phyloP scores from a whole-genome alignment of 768 basidiomycete genomes.

The Mycena amicta region DNA sequence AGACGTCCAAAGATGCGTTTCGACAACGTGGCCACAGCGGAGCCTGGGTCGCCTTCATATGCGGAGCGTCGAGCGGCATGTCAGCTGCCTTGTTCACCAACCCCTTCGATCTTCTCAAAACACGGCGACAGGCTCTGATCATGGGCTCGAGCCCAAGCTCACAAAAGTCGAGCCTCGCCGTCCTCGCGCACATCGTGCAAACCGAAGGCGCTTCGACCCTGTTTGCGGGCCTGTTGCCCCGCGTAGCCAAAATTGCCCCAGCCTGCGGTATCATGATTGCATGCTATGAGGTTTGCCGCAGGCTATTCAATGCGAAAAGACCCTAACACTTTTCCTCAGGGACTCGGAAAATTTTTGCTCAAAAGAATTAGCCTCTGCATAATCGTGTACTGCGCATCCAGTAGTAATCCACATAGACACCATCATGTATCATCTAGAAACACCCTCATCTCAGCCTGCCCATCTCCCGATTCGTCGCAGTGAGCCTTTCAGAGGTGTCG shows the following conservation, averaged over 20 bases:
- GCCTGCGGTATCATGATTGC: constrained; percentile 99
- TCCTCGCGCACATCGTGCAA: constrained; percentile 69
- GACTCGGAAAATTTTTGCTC: constrained; percentile 57
- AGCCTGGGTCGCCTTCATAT: constrained; percentile 76
- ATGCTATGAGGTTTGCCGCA: constrained; percentile 87
- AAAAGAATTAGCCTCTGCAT: constrained; percentile 33
- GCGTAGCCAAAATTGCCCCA: constrained; percentile 93
- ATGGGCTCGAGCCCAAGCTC: constrained; percentile 56
- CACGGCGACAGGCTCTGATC: constrained; percentile 82
- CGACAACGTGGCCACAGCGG: constrained; percentile 56
- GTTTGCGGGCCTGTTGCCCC: constrained; percentile 83
- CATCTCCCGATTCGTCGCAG: constrained; percentile 78
- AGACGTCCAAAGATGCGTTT: constrained; percentile 72
- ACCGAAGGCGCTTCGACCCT: constrained; percentile 80
- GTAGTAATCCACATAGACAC: constrained; percentile 23
- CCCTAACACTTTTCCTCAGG: constrained; percentile 44
- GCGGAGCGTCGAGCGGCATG: constrained; percentile 88
- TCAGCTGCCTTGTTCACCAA: constrained; percentile 86
- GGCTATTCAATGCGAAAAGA: no score
- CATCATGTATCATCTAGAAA: constrained; percentile 22
- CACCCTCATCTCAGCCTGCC: constrained; percentile 65
- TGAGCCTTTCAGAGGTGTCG: constrained; percentile 73
- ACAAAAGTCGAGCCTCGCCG: constrained; percentile 56
- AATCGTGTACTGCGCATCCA: constrained; percentile 33
- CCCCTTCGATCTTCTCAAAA: constrained; percentile 97